phyloP scores from a whole-genome alignment of 176 grass and related monocot genomes.

The Leersia perrieri region DNA sequence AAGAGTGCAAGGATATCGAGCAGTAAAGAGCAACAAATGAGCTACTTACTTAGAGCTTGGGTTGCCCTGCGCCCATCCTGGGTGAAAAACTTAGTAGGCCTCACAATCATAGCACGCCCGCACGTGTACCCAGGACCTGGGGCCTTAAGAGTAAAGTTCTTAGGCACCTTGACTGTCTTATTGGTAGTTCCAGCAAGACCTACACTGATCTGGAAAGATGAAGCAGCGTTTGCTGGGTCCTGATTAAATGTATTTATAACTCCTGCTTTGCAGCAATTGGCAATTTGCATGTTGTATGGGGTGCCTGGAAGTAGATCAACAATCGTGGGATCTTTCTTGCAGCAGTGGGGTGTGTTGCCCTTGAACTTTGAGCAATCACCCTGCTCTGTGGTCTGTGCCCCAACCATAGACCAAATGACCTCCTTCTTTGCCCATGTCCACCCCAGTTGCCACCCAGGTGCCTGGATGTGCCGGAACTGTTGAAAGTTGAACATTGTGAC shows the following conservation, averaged over 20 bases:
- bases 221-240: slow-evolving; percentile 59
- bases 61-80: slow-evolving; percentile 66
- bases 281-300: slow-evolving; percentile 75
- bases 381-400: slow-evolving; percentile 75
- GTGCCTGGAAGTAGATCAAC: slow-evolving; percentile 77
- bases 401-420: slow-evolving; percentile 92
- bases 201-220: slow-evolving; percentile 80
- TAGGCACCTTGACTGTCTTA: slow-evolving; percentile 68
- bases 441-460: slow-evolving; percentile 78
- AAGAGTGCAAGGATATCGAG: slow-evolving; percentile 16
- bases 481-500: slow-evolving; percentile 87
- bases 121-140: slow-evolving; percentile 88
- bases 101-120: slow-evolving; percentile 52
- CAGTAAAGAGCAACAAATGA: slow-evolving; percentile 7
- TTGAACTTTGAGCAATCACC: slow-evolving; percentile 88
- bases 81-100: slow-evolving; percentile 49
- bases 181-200: slow-evolving; percentile 75
- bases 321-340: slow-evolving; percentile 62
- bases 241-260: slow-evolving; percentile 65
- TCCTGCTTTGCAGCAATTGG: slow-evolving; percentile 82
- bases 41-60: slow-evolving; percentile 74
- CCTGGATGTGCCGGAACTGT: slow-evolving; percentile 72
- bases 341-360: slow-evolving; percentile 51
- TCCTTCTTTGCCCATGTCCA: slow-evolving; percentile 91
- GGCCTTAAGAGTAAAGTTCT: slow-evolving; percentile 75